Conservation (phyloP, 2,329 filamentous ascomycete species). For the Ilyonectria robusta region DNA sequence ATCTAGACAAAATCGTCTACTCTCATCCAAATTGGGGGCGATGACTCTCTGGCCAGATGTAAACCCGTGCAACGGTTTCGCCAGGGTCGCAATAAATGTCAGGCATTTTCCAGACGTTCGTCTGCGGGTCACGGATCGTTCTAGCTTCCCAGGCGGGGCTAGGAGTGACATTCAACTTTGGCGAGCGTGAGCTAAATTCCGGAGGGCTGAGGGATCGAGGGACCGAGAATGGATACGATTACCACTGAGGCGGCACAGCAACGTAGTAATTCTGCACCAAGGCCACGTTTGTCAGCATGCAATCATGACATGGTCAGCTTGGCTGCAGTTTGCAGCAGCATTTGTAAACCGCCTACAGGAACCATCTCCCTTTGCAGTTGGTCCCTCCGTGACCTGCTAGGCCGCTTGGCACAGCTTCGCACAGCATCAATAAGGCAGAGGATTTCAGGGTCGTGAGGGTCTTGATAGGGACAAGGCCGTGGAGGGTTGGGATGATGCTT, state of each 20-base stretch:
- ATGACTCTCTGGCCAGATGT: not conserved
- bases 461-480: constrained; percentile 8
- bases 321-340: constrained; percentile 4
- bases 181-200: constrained; percentile 13
- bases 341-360: constrained; percentile 1
- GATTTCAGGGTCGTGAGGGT: constrained; percentile 14
- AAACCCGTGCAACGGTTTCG: constrained; percentile 7
- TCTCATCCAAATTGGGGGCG: constrained; percentile 8
- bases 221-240: constrained; percentile 1
- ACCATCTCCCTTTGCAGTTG: not conserved
- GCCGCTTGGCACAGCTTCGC: not conserved
- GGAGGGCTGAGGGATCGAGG: constrained; percentile 13
- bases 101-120: constrained; percentile 22
- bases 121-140: constrained; percentile 20
- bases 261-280: constrained; percentile 14
- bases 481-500: constrained; percentile 1
- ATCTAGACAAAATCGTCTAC: not conserved
- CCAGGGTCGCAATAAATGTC: constrained; percentile 10
- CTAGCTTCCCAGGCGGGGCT: constrained; percentile 19
- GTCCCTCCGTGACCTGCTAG: constrained; percentile 2
- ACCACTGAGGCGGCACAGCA: constrained; percentile 27
- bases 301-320: constrained; percentile 3
- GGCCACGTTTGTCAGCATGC: constrained; percentile 22
- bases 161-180: constrained; percentile 11
- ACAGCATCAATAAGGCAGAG: not conserved